A percentile compares a stretch with the other conserved stretches of the same genome.
Conservation (phyloP, 805 yeast genomes). For the Candida peoriensis region DNA sequence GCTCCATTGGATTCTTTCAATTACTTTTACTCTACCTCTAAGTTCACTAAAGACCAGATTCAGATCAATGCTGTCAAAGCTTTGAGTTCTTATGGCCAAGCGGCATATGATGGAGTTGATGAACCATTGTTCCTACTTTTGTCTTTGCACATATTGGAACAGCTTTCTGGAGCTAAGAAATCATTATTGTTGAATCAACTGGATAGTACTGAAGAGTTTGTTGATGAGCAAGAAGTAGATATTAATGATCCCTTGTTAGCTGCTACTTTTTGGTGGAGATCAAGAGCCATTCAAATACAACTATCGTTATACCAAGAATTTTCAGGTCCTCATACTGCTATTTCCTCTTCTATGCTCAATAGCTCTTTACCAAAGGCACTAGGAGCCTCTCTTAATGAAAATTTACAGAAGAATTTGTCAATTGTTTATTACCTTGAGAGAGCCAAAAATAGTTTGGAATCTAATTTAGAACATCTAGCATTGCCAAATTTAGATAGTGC, state of each 20-base stretch:
- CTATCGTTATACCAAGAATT: slow-evolving; percentile 60
- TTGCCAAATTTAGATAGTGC: slow-evolving; percentile 51
- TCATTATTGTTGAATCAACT: slow-evolving; percentile 25
- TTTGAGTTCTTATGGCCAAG: slow-evolving; percentile 60
- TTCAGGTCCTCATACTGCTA: slow-evolving; percentile 39
- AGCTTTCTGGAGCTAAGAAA: slow-evolving; percentile 26
- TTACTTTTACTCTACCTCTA: slow-evolving; percentile 18
- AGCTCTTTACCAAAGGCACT: slow-evolving; percentile 16
- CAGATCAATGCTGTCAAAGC: slow-evolving; percentile 28
- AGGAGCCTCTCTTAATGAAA: slow-evolving; percentile 24
- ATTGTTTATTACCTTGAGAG: slow-evolving; percentile 57
- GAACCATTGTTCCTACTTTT: slow-evolving; percentile 42
- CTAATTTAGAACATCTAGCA: slow-evolving; percentile 59
- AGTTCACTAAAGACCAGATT: slow-evolving; percentile 9
- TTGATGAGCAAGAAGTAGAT: slow-evolving; percentile 11
- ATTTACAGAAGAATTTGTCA: slow-evolving; percentile 33
- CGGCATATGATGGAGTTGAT: slow-evolving; percentile 57
- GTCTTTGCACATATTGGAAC: slow-evolving; percentile 40
- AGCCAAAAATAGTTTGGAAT: slow-evolving; percentile 58
- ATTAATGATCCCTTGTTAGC: slow-evolving; percentile 28
- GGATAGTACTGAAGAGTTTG: slow-evolving; percentile 26
- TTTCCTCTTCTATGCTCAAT: slow-evolving; percentile 30
- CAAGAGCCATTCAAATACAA: slow-evolving; percentile 62
- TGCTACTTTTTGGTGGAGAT: slow-evolving; percentile 68
- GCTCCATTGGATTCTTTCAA: slow-evolving; percentile 33